phyloP scores from a whole-genome alignment of 768 basidiomycete genomes.

The Cystobasidium tubakii region DNA sequence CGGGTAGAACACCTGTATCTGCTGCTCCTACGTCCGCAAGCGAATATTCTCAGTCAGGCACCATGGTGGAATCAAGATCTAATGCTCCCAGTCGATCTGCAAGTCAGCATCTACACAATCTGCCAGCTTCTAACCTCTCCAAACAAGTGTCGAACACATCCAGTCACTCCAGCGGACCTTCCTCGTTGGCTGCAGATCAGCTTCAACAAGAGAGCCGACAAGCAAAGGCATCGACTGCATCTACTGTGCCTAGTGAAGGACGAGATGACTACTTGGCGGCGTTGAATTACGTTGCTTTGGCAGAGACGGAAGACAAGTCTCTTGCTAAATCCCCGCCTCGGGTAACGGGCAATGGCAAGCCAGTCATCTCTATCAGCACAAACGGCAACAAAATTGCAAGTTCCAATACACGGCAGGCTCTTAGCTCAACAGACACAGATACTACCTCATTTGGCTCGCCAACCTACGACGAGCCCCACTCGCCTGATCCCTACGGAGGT shows the following conservation, averaged over 20 bases:
- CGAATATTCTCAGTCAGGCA: slow-evolving; percentile 16
- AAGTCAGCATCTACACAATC: not conserved
- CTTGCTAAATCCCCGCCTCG: not conserved
- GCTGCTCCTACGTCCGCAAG: slow-evolving; percentile 18
- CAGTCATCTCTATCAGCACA: slow-evolving; percentile 2
- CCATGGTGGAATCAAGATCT: not conserved
- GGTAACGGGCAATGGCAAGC: not conserved
- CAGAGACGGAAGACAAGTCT: slow-evolving; percentile 3
- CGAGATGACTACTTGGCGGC: slow-evolving; percentile 30
- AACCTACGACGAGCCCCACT: slow-evolving; percentile 2
- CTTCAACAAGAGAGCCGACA: not conserved
- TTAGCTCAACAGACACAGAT: not conserved
- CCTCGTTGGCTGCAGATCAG: not conserved
- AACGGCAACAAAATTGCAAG: not conserved
- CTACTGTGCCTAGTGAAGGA: slow-evolving; percentile 21
- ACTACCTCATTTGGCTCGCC: slow-evolving; percentile 1
- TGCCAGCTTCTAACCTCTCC: not conserved
- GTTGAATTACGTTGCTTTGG: slow-evolving; percentile 21
- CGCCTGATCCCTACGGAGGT: slow-evolving; percentile 28
- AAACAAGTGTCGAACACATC: not conserved
- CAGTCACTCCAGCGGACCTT: not conserved
- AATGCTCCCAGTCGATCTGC: not conserved
- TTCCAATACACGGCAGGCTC: not conserved
- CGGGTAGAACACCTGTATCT: slow-evolving; percentile 1
- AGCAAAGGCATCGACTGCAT: not conserved